Conservation (phyloP, 2,329 filamentous ascomycete genomes). For the Tetracladium maxilliforme region DNA sequence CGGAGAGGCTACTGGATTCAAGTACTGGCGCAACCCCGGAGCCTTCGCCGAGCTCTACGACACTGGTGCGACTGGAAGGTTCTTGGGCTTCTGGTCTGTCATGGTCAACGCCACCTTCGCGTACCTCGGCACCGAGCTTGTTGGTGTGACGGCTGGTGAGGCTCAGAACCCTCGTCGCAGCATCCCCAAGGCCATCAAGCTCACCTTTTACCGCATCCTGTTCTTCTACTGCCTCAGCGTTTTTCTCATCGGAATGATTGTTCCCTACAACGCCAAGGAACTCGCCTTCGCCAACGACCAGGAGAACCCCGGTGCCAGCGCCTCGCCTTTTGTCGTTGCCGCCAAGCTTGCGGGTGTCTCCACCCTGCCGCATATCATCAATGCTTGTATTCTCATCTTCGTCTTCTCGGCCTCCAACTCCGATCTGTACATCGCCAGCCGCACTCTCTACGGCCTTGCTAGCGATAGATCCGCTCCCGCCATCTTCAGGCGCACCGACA, state of each 20-base stretch:
- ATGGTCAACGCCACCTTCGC: conserved; percentile 55
- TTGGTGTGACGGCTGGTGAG: conserved; percentile 67
- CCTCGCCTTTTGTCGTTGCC: conserved; percentile 64
- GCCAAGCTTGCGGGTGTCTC: conserved; percentile 49
- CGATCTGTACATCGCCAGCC: too few relatives aligned
- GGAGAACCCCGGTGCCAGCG: conserved; percentile 36
- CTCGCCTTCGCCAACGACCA: conserved; percentile 42
- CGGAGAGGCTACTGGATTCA: conserved; percentile 53
- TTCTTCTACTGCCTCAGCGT: conserved; percentile 48
- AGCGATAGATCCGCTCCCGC: conserved; percentile 50
- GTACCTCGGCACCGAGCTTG: conserved; percentile 61
- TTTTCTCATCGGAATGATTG: conserved; percentile 56
- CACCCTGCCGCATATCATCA: conserved; percentile 51
- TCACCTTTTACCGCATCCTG: conserved; percentile 64
- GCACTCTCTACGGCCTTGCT: too few relatives aligned
- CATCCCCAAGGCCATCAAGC: conserved; percentile 58
- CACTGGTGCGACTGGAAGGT: conserved; percentile 46
- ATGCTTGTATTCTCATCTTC: conserved; percentile 60
- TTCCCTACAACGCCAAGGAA: conserved; percentile 51
- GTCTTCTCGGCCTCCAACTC: conserved; percentile 68
- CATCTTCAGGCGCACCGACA: conserved; percentile 43
- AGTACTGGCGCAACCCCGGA: conserved; percentile 54
- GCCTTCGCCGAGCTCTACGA: conserved; percentile 42
- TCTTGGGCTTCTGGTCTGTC: conserved; percentile 56
- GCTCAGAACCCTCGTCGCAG: conserved; percentile 57